Evolutionary conservation across 1,284 basidiomycete genomes (phyloP), one percentile per base, ranked within the genome.

Genomic region (Xanthoconium separans): DNA sequence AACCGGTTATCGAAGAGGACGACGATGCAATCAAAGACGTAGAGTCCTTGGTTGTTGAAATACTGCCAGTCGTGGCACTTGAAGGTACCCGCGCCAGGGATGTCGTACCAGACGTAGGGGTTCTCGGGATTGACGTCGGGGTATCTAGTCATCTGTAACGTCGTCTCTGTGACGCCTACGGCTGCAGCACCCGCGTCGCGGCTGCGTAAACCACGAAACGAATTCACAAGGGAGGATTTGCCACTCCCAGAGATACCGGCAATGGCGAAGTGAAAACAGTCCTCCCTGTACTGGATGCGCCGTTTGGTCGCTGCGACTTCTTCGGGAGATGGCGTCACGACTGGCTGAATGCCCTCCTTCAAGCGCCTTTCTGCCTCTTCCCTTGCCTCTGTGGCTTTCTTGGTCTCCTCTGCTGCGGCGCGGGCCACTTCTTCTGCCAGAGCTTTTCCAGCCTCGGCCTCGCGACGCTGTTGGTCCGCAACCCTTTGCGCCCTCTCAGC

Each of bases 1-100:
- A 62, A 65, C 1, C 61, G 61, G 13, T 60, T 65, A 37, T 62
- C 61, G 34, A 62, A 52, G 3, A 65, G 60, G 0, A 62, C 62
- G 13, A 62, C 16, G 50, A 62, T 56, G 6, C 51, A 62, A 18
- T 62, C 61, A 18, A 62, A 62, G 18, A 62, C 57, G 1, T 62
- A 62, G 33, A 62, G 58, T 0, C 62, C 61, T 8, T 64, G 62
- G 6, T 62, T 58, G 11, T 62, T 57, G 49, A 62, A 62, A 27
- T 62, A 62, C 13, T 62, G 62, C 61, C 61, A 62, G 27, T 62
- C 61, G 0, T 30, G 42, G 5, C 60, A 64, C 24, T 48, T 57
- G 15, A 57, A 2, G n/a, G 57, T 62, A 11, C 60, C 60, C 11
- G 62, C 61, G 4, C 61, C 62, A 2, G 61, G 61, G 31, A 55